phyloP scores from a whole-genome alignment of 2,329 filamentous ascomycete genomes.

The Trichoderma atroviride region DNA sequence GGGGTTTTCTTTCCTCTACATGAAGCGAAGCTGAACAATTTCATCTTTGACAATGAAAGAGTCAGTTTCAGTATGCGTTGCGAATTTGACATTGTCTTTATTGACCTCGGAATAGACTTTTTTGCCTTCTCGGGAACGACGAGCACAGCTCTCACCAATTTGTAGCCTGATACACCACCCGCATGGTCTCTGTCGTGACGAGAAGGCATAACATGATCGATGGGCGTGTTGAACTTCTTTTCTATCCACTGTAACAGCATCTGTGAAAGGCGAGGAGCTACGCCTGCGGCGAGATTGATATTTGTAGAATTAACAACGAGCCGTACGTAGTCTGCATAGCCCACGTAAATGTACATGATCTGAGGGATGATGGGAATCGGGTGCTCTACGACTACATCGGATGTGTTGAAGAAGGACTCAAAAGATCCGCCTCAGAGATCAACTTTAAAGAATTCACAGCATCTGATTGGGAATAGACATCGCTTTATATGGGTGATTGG shows the following conservation, averaged over 20 bases:
- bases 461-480: neutral
- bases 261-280: neutral
- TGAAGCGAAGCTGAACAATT: neutral
- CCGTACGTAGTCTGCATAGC: conserved; percentile 18
- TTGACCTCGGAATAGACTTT: neutral
- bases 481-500: conserved; percentile 8
- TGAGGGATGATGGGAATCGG: neutral
- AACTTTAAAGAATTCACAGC: neutral
- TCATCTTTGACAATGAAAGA: neutral
- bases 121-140: conserved; percentile 1
- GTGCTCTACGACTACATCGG: neutral
- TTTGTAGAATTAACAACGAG: conserved; percentile 12
- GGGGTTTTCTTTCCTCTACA: conserved; percentile 1
- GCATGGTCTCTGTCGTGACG: conserved; percentile 2
- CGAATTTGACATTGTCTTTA: neutral
- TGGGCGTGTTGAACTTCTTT: neutral
- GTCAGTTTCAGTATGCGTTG: neutral
- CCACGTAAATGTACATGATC: conserved; percentile 10
- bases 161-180: neutral
- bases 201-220: neutral
- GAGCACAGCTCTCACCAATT: neutral
- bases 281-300: conserved; percentile 5
- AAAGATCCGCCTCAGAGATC: neutral
- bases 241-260: neutral
- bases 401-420: neutral